Conservation (phyloP, 139 green algal species). For the Microglena sp. region DNA sequence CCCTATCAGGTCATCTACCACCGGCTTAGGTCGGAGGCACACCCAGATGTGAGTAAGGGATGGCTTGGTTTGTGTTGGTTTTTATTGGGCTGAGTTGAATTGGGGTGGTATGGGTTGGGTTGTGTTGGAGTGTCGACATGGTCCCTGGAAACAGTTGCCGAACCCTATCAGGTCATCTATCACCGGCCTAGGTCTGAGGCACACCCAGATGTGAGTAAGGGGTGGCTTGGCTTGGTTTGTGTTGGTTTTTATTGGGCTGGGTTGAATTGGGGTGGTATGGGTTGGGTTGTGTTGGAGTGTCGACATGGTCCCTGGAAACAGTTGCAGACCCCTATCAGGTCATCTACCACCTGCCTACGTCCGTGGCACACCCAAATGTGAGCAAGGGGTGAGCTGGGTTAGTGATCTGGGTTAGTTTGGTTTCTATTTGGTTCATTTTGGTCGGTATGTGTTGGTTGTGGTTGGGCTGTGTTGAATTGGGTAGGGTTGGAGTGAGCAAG, state of each 20-base stretch:
- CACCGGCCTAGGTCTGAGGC: constrained; percentile 2
- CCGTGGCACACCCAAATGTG: background rate
- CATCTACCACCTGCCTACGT: background rate
- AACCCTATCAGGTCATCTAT: constrained; percentile 4
- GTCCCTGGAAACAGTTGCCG: background rate
- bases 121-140: background rate
- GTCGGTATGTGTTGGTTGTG: no score
- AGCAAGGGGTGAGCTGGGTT: no score
- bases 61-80: no score
- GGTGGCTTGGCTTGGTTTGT: no score
- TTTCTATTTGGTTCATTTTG: no score
- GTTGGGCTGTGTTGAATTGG: background rate
- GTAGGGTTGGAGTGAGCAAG: background rate
- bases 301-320: constrained; percentile 71
- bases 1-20: constrained; percentile 34
- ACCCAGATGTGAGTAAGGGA: background rate
- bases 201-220: background rate
- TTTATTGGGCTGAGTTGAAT: no score
- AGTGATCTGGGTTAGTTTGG: no score
- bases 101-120: background rate
- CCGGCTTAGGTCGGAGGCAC: background rate
- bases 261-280: no score
- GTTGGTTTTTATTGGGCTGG: no score
- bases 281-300: no score
- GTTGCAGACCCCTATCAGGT: constrained; percentile 70